Evolutionary conservation across 208 protist species (phyloP), one percentile per base, ranked within the genome.

Genomic region (Trypanosoma melophagium): DNA sequence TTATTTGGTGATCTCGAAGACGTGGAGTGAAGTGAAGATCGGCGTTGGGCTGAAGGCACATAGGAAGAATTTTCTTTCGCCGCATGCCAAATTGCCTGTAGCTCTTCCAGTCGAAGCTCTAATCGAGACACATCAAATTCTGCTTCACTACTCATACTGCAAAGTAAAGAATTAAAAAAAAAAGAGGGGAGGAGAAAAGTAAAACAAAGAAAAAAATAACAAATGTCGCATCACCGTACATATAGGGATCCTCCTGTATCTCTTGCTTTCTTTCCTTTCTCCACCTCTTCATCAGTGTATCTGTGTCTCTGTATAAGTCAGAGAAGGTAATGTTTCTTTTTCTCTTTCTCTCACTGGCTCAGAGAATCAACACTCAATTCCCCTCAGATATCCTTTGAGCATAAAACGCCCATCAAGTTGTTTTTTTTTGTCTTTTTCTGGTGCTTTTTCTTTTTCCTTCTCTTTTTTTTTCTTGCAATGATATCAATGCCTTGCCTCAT

Each of bases 161-260:
- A 35, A 24, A 22, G 58, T 65, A 49, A 55, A 41, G 5, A 67
- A 56, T 60, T 68, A 57, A 65, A 25, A 66, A 47, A 59, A 75
- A 54, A 38, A 66, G 16, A 35, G 67, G 69, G 47, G 56, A n/a
- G 56, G 69, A 54, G 35, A 66, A 22, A 55, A 7, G 60, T n/a
- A 76, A 77, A n/a, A n/a, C n/a, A n/a, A n/a, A 62, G 69, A 54
- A 47, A 66, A 22, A 55, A 7, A 65, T n/a, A 76, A 77, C 61
- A 76, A 55, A 65, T 49, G 44, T 50, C 13, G 5, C 5, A 35
- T 35, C 50, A 8, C 17, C 24, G 7, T 55, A 25, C 21, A 13
- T 45, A 8, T 22, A 24, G 35, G 22, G 17, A 42, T 19, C 3
- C 28, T 35, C 3, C 28, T 21, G 38, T 50, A 19, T 31, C 7